Percentiles rank a stretch among this genome's conserved stretches.
phyloP scores from a whole-genome alignment of 2,329 filamentous ascomycete species.

The Cladosporium oxysporum region DNA sequence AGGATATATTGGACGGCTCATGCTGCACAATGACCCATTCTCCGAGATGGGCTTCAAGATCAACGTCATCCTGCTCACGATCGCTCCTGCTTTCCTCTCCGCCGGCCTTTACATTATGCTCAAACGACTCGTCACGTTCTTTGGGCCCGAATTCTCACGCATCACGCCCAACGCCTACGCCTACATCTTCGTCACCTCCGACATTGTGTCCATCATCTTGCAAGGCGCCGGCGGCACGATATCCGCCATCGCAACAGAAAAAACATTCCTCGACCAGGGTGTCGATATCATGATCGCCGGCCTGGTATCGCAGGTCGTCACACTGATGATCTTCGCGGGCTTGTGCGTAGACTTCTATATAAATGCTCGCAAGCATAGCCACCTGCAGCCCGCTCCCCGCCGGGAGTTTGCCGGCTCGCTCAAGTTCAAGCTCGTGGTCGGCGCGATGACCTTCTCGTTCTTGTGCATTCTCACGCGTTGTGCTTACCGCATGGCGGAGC shows the following conservation, averaged over 20 bases:
- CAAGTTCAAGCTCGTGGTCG: not conserved
- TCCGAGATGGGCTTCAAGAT: conserved; percentile 46
- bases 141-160: conserved; percentile 31
- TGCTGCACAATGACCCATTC: conserved; percentile 47
- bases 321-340: conserved; percentile 48
- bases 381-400: conserved; percentile 20
- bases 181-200: conserved; percentile 58
- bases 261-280: conserved; percentile 45
- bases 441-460: conserved; percentile 42
- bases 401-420: not conserved
- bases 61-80: conserved; percentile 46
- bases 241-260: conserved; percentile 36
- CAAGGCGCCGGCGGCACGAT: conserved; percentile 58
- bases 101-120: conserved; percentile 50
- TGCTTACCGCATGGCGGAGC: conserved; percentile 52
- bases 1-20: conserved; percentile 47
- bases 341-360: conserved; percentile 38
- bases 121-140: conserved; percentile 44
- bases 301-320: conserved; percentile 57
- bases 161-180: conserved; percentile 42
- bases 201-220: conserved; percentile 56
- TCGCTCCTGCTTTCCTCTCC: conserved; percentile 48
- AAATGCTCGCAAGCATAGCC: conserved; percentile 12
- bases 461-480: conserved; percentile 51
- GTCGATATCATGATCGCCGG: conserved; percentile 55